Evolutionary conservation across 2,329 filamentous ascomycete species (phyloP).

Genomic region (Akanthomyces dipterigenus): DNA sequence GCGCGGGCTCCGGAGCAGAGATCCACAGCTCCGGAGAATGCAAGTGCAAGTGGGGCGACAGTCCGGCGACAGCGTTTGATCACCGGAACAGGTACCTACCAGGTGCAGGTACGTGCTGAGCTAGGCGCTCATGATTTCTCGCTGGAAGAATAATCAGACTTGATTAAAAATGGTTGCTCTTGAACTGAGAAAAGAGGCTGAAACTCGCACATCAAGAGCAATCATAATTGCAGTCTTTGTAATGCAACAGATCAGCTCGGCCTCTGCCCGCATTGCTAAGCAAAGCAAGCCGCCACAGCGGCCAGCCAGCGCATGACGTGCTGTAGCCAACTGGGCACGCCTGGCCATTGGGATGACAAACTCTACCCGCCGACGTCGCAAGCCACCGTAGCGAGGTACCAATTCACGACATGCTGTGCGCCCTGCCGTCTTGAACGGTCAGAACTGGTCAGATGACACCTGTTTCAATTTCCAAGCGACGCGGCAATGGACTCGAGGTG

Average conservation of each 20-base stretch:
- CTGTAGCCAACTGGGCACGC: neutral
- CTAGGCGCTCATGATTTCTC: neutral
- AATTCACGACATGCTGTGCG: conserved; percentile 1
- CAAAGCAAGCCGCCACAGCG: neutral
- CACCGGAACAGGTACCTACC: neutral
- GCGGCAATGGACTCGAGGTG: neutral
- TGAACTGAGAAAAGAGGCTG: neutral
- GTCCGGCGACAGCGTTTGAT: neutral
- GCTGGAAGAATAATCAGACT: neutral
- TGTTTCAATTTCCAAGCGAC: neutral
- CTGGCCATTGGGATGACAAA: neutral
- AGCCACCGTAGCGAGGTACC: neutral
- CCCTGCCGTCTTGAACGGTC: neutral
- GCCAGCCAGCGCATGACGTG: neutral
- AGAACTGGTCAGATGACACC: neutral
- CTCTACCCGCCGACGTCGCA: neutral
- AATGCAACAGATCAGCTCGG: neutral
- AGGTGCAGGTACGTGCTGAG: neutral
- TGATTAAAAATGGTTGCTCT: neutral
- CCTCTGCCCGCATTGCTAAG: neutral
- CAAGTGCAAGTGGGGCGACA: neutral
- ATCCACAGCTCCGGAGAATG: conserved; percentile 8
- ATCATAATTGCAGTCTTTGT: neutral
- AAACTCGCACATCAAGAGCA: neutral
- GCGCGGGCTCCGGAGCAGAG: neutral